phyloP scores from a whole-genome alignment of 176 grass and related monocot species.

The Thinopyrum elongatum region DNA sequence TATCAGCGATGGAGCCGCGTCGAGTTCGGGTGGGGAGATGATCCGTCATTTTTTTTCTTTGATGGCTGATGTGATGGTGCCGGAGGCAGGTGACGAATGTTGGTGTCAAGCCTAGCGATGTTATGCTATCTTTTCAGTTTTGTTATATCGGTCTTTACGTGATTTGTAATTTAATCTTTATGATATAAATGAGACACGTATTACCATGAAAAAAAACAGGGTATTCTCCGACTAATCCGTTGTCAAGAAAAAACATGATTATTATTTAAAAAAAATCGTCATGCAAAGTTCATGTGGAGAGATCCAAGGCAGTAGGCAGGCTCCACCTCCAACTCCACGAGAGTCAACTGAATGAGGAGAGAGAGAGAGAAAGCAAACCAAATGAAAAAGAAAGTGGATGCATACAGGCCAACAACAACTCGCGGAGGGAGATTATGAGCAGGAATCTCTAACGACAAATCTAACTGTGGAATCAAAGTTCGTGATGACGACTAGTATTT shows the following conservation, averaged over 20 bases:
- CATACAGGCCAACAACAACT: background rate
- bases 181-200: no score
- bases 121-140: no score
- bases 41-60: no score
- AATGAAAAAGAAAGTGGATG: background rate
- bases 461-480: background rate
- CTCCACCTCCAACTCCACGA: background rate
- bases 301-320: background rate
- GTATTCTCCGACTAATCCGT: background rate
- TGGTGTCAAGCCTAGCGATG: no score
- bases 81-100: no score
- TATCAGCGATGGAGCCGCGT: no score
- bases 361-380: background rate
- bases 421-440: background rate
- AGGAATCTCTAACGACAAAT: background rate
- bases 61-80: no score
- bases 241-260: background rate
- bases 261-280: background rate
- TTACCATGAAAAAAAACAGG: no score
- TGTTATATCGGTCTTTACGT: no score
- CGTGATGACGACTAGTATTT: background rate
- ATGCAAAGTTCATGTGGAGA: constrained; percentile 4
- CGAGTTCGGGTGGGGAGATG: no score
- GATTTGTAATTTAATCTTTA: no score
- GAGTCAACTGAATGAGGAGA: background rate